Conservation (phyloP, 306 rosid genomes). For the Quercus variabilis region DNA sequence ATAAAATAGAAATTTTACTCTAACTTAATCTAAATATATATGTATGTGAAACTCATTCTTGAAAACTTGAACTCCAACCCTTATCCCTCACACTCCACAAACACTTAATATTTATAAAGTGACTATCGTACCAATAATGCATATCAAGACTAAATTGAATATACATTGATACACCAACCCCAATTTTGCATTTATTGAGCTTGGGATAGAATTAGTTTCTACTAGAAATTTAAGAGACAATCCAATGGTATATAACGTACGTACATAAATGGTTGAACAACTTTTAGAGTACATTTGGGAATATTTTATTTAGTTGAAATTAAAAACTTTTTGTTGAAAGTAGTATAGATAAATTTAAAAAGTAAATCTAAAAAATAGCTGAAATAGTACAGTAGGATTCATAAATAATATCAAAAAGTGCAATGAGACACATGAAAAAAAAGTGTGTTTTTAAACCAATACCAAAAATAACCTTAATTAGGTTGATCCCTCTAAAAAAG, state of each 20-base stretch:
- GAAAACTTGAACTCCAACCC: fast-evolving
- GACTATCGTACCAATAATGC: too few relatives aligned
- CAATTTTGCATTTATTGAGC: slow-evolving; percentile 11
- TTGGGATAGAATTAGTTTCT: slow-evolving; percentile 2
- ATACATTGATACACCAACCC: neutral
- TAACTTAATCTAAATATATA: fast-evolving
- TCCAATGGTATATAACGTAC: slow-evolving; percentile 11
- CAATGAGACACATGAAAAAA: too few relatives aligned
- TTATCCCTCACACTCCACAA: fast-evolving
- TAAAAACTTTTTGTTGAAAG: too few relatives aligned
- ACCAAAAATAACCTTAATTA: too few relatives aligned
- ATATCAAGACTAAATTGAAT: neutral
- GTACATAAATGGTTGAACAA: slow-evolving; percentile 26
- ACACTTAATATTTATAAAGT: too few relatives aligned
- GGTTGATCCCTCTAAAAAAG: too few relatives aligned
- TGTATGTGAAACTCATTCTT: fast-evolving
- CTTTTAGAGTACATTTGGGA: neutral
- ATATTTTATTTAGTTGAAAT: too few relatives aligned
- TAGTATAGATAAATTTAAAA: too few relatives aligned
- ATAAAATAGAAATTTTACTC: fast-evolving
- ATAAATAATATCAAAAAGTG: too few relatives aligned
- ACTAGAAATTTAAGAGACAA: slow-evolving; percentile 24
- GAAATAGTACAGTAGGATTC: fast-evolving
- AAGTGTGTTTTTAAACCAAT: too few relatives aligned
- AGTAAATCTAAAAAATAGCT: fast-evolving